Base-by-base conservation (phyloP, 192 early-diverging fungal species). In the Allomyces javanicus region DNA sequence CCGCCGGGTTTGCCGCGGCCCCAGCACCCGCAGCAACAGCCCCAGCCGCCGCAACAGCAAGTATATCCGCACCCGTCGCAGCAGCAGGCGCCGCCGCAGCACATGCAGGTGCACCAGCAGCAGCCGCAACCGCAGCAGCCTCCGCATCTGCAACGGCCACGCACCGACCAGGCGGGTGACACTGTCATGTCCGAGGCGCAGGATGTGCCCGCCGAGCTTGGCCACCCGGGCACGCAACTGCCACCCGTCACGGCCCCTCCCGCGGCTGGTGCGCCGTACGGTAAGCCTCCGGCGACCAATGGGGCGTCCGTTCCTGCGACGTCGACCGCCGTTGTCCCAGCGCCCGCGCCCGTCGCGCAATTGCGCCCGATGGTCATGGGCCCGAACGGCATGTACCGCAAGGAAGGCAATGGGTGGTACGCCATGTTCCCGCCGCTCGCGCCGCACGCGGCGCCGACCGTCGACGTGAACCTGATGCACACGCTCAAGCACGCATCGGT, bases 401-500 rank as follows among this genome's bases (percentile, higher is more conserved):
- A 81, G 67, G 81, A 80, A 10, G 81, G 81, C 63, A 66, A 70
- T 0, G 76, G 76, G 74, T 75, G 70, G 40, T 26, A 43, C 10
- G 44, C 44, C 25, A 64, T 22, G 26, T 62, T 25, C 27, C 61
- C 23, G 24, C 26, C 2, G 58, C 63, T 66, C 62, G 66, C 75
- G 45, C 40, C 66, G 17, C 24, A 72, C 25, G 64, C 44, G 61
- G 67, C 72, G 25, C 67, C 45, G 26, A 55, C 68, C 44, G 25
- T 75, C 22, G 71, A 71, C 61, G 70, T 79, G 12, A 66, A 73
- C 44, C 66, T 73, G 65, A 72, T 77, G 25, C 76, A 80, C 55
- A 72, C 63, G 21, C 72, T 86, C 63, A 78, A 83, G 61, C 86
- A 89, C 72, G 72, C 64, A 66, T 91, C 90, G 71, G 95, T 98